These are phyloP conservation scores for Zygosaccharomyces bisporus DNA, from an alignment of 805 yeast species.

Conservation along the genomic window DNA sequence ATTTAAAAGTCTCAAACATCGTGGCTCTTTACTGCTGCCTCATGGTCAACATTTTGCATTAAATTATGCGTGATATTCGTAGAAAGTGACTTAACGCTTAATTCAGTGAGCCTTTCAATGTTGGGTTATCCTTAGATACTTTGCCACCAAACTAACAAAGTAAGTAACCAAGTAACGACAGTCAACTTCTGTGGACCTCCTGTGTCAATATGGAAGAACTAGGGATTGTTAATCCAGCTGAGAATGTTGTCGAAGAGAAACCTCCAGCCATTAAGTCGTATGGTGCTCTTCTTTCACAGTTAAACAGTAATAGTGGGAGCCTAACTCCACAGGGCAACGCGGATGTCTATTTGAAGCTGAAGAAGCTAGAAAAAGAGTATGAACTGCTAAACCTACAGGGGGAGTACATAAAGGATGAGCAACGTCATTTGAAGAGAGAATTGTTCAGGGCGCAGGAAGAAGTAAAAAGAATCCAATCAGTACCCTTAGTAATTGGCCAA, in stretches of 20 bases:
- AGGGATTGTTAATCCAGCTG: conserved; percentile 44
- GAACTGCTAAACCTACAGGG: conserved; percentile 85
- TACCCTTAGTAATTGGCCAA: conserved; percentile 97
- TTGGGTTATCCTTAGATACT: neutral
- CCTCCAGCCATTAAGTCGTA: conserved; percentile 31
- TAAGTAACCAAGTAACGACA: neutral
- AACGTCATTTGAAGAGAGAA: conserved; percentile 92
- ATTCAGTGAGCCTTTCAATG: too few relatives aligned
- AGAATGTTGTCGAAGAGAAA: conserved; percentile 35
- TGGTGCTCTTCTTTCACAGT: conserved; percentile 32
- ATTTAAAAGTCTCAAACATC: too few relatives aligned
- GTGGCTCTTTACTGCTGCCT: too few relatives aligned
- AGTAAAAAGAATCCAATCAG: conserved; percentile 95
- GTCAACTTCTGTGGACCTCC: neutral
- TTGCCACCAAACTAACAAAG: conserved; percentile 3
- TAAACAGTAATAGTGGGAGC: conserved; percentile 23
- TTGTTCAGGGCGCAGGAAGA: conserved; percentile 96
- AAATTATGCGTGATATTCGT: too few relatives aligned
- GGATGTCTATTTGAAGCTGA: conserved; percentile 80
- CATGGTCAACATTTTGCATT: too few relatives aligned
- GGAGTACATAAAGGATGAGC: conserved; percentile 96
- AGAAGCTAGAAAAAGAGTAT: conserved; percentile 85
- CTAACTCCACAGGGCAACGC: conserved; percentile 32
- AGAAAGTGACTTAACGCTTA: neutral
- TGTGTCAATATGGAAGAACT: conserved; percentile 53